Evolutionary conservation across 2,329 filamentous ascomycete species (phyloP), one percentile per base, ranked within the genome.

Genomic region (Penicillium freii): DNA sequence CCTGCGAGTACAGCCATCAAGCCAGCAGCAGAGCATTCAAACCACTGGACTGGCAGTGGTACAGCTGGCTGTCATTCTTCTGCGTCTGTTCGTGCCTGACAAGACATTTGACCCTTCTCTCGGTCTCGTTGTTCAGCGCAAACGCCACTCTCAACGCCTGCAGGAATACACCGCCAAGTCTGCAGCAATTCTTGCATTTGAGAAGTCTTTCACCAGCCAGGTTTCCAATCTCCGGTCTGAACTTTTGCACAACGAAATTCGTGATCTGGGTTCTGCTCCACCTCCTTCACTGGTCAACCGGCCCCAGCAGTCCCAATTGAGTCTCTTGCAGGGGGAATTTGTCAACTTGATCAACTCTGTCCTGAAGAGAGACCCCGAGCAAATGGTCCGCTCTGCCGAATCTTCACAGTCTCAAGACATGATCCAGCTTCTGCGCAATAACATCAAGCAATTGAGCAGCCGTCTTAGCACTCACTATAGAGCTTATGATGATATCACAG

Each of bases 11-110:
- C 50, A 57, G 31, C 52, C 51, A 11, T 44, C 42, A n/a, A 58
- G 56, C 38, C 56, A 66, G 5, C 54, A 67, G 21, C 58, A 66
- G 6, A 54, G 63, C n/a, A 54, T 66, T 10, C 68, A 72, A 38
- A 70, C 75, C 50, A 75, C 80, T 21, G 82, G 84, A 21, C 75
- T 88, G 23, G 87, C 89, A 5, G 94, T 92, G 85, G 81, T 92
- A 29, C 81, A 88, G 50, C 86, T 96, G 59, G 88, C 90, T 1
- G 75, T 92, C 21, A 87, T 87, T 17, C 84, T 88, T 39, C 80
- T 97, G 47, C 84, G 84, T 60, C 80, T 97, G 2, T 97, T 93
- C 69, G 86, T 97, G 2, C 92, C 95, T 0, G 88, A 96, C 72
- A 87, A 88, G 63, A 83, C 89, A 4, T 94, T 93, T 67, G 94